Evolutionary conservation across 345 rosid species (phyloP).

Genomic region (Cardamine chenopodiifolia): DNA sequence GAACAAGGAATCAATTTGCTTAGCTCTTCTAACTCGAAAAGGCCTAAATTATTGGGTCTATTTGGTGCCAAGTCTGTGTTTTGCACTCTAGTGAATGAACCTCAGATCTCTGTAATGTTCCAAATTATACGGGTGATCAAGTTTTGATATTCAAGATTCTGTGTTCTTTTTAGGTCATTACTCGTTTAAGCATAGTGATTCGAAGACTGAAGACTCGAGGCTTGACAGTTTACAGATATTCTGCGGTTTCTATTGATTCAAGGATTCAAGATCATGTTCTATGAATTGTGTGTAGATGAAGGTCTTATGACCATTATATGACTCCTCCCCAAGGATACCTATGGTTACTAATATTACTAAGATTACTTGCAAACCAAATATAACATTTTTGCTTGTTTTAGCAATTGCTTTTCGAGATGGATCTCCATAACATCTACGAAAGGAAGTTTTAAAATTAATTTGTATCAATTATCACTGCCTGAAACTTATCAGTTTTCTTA

Average conservation of each 20-base stretch:
- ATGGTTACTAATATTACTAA: background rate
- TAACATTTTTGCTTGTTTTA: background rate
- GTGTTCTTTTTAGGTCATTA: background rate
- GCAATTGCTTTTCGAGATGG: background rate
- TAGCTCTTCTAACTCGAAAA: background rate
- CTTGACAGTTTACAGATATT: background rate
- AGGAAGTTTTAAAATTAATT: background rate
- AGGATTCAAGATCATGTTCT: background rate
- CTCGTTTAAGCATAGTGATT: slow-evolving; percentile 14
- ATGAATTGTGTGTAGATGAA: background rate
- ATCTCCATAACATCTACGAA: background rate
- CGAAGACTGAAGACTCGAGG: background rate
- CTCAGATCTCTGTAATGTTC: background rate
- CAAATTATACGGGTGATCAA: background rate
- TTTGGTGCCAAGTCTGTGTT: background rate
- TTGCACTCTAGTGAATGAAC: background rate
- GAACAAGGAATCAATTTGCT: slow-evolving; percentile 27
- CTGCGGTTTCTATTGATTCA: background rate
- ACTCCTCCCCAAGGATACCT: background rate
- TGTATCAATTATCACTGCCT: background rate
- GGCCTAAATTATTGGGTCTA: background rate
- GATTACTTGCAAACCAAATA: background rate
- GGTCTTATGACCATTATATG: slow-evolving; percentile 5
- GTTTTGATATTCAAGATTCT: slow-evolving; percentile 10
- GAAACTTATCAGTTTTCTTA: background rate